Conservation (phyloP, 2,329 filamentous ascomycete genomes). For the Parascedosporium putredinis region DNA sequence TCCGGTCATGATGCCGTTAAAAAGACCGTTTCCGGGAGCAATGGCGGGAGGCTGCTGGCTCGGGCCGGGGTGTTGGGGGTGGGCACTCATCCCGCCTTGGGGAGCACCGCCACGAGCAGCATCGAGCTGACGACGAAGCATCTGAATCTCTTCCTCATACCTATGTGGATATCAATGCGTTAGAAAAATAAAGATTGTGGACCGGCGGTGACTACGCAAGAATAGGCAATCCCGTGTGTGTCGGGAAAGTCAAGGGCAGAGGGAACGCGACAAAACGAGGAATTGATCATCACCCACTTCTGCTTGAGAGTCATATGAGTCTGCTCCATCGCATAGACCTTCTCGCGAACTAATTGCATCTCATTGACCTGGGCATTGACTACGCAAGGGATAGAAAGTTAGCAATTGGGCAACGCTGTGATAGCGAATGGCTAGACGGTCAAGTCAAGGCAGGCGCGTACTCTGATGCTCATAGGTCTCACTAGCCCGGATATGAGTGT, state of each 20-base stretch:
- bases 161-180: constrained; percentile 33
- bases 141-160: constrained; percentile 84
- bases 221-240: too few species aligned
- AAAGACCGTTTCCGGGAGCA: constrained; percentile 83
- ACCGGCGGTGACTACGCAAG: too few species aligned
- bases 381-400: constrained; percentile 27
- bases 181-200: background rate
- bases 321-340: constrained; percentile 89
- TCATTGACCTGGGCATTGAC: constrained; percentile 87
- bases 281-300: constrained; percentile 53
- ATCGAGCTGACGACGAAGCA: constrained; percentile 79
- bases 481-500: constrained; percentile 67
- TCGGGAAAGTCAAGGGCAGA: too few species aligned
- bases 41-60: constrained; percentile 82
- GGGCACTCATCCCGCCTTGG: constrained; percentile 51
- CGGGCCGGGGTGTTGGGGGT: constrained; percentile 65
- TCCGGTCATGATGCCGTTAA: constrained; percentile 92
- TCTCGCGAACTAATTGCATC: constrained; percentile 87
- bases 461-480: constrained; percentile 89
- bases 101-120: constrained; percentile 56
- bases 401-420: background rate
- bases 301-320: constrained; percentile 78
- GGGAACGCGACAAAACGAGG: too few species aligned
- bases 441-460: constrained; percentile 44
- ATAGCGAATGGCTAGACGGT: too few species aligned